Conservation (phyloP, 176 grass and related monocot genomes). For the Bromus sterilis region DNA sequence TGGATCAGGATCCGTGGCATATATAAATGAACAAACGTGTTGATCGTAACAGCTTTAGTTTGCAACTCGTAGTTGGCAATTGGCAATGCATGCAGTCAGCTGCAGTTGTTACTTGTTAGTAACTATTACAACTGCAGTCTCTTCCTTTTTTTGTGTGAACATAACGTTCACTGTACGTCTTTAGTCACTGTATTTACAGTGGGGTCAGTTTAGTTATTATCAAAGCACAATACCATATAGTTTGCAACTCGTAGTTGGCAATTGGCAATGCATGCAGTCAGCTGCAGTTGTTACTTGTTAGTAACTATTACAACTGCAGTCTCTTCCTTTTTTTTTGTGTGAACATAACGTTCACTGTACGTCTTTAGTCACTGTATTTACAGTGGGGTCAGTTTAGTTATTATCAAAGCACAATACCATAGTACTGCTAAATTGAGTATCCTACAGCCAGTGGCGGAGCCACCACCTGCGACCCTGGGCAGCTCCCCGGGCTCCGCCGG, state of each 20-base stretch:
- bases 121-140: not conserved
- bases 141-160: not conserved
- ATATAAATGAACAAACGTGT: not conserved
- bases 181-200: not conserved
- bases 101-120: not conserved
- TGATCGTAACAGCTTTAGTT: not conserved
- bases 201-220: not conserved
- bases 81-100: not conserved
- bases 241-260: not conserved
- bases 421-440: not conserved
- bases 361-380: slow-evolving; percentile 4
- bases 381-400: not conserved
- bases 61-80: not conserved
- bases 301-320: not conserved
- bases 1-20: not conserved
- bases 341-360: not conserved
- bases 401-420: not conserved
- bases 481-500: too few relatives aligned
- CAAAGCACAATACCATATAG: not conserved
- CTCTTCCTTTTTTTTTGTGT: not conserved
- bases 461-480: too few relatives aligned
- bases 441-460: too few relatives aligned
- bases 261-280: not conserved
- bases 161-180: not conserved
- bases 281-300: not conserved